phyloP scores from a whole-genome alignment of 805 yeast genomes.

The Maudiozyma saulgeensis region DNA sequence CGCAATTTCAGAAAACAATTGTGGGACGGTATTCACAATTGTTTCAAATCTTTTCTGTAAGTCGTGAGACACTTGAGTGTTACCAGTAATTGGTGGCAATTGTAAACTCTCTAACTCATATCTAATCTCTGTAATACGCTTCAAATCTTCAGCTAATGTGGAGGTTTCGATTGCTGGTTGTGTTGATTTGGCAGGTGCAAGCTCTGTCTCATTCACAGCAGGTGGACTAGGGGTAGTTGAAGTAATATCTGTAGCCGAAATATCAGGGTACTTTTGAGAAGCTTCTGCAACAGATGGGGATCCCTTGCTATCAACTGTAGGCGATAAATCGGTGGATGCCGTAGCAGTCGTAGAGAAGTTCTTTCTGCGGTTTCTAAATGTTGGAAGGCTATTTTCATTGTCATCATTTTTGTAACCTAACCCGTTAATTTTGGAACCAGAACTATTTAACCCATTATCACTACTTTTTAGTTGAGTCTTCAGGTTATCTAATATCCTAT shows the following conservation, averaged over 20 bases:
- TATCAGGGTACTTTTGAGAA: slow-evolving; percentile 3
- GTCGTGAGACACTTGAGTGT: slow-evolving; percentile 30
- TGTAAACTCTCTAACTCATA: slow-evolving; percentile 43
- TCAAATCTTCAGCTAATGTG: slow-evolving; percentile 29
- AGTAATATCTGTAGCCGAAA: not conserved
- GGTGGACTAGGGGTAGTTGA: not conserved
- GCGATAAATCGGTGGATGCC: not conserved
- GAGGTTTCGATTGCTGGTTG: not conserved
- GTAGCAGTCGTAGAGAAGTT: slow-evolving; percentile 4
- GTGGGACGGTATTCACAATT: slow-evolving; percentile 67
- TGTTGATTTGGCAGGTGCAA: not conserved
- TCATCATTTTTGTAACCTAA: slow-evolving; percentile 69
- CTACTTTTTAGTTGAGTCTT: slow-evolving; percentile 39
- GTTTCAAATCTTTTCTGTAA: slow-evolving; percentile 47
- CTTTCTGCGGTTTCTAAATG: slow-evolving; percentile 43
- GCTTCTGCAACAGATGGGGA: not conserved
- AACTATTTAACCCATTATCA: slow-evolving; percentile 4
- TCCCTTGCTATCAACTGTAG: not conserved
- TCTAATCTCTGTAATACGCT: slow-evolving; percentile 58
- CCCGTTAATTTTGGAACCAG: slow-evolving; percentile 20
- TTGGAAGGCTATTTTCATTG: slow-evolving; percentile 59
- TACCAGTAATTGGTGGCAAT: slow-evolving; percentile 21
- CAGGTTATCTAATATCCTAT: slow-evolving; percentile 60
- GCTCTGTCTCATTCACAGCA: not conserved
- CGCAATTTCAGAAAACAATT: slow-evolving; percentile 52